phyloP scores from a whole-genome alignment of 768 basidiomycete genomes.

The Pulveroboletus ravenelii region DNA sequence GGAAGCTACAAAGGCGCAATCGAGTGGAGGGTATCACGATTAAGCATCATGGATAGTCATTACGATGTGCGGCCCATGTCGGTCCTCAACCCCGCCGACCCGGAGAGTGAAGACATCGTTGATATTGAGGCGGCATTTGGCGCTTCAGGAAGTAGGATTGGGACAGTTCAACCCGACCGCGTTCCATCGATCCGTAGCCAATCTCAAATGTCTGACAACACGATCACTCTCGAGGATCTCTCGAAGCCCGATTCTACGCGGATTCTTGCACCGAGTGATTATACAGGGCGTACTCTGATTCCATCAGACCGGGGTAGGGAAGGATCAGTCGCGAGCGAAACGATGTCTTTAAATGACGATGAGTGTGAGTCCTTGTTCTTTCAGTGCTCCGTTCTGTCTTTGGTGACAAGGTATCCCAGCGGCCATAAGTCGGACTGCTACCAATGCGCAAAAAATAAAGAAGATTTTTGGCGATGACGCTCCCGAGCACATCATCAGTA shows the following conservation, averaged over 20 bases:
- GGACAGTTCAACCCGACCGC: slow-evolving; percentile 17
- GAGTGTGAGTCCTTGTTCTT: slow-evolving; percentile 20
- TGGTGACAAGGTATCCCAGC: slow-evolving; percentile 16
- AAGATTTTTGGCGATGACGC: slow-evolving; percentile 62
- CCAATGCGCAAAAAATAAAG: slow-evolving; percentile 52
- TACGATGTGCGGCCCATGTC: slow-evolving; percentile 42
- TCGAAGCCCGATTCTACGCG: slow-evolving; percentile 16
- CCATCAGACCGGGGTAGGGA: slow-evolving; percentile 21
- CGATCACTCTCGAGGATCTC: slow-evolving; percentile 30
- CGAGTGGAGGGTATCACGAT: slow-evolving; percentile 70
- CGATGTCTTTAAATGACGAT: slow-evolving; percentile 19
- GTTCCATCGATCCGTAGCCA: slow-evolving; percentile 29
- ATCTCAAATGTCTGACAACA: slow-evolving; percentile 33
- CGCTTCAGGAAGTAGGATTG: slow-evolving; percentile 34
- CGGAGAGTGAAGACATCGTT: slow-evolving; percentile 49
- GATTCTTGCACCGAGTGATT: slow-evolving; percentile 20
- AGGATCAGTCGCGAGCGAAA: slow-evolving; percentile 16
- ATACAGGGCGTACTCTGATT: slow-evolving; percentile 22
- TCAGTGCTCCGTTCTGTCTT: neutral
- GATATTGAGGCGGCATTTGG: slow-evolving; percentile 53
- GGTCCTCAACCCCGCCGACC: slow-evolving; percentile 36
- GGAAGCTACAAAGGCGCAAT: slow-evolving; percentile 73
- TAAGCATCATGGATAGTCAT: slow-evolving; percentile 55
- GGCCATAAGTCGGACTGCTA: slow-evolving; percentile 19
- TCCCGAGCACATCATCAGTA: slow-evolving; percentile 42